Percentiles rank a stretch among this genome's conserved stretches.
phyloP scores from a whole-genome alignment of 805 yeast genomes.

The Candida mattraensis region DNA sequence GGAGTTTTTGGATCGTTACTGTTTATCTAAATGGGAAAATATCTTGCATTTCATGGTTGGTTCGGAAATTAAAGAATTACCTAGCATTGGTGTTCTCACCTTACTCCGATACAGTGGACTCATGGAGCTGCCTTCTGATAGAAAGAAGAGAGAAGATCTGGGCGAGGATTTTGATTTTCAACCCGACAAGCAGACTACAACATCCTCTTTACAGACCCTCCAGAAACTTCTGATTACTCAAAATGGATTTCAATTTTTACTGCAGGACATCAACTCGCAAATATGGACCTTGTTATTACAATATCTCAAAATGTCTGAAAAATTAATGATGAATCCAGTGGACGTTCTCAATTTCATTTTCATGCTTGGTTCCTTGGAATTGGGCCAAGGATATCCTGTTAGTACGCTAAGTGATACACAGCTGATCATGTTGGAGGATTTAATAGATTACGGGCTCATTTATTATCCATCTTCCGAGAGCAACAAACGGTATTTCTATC shows the following conservation, averaged over 20 bases:
- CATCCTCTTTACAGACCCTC: constrained; percentile 22
- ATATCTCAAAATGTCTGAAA: constrained; percentile 81
- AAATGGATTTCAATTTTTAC: constrained; percentile 87
- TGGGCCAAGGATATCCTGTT: constrained; percentile 82
- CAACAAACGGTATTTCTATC: constrained; percentile 54
- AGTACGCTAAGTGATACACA: constrained; percentile 77
- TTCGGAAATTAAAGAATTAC: constrained; percentile 66
- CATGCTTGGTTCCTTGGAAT: constrained; percentile 87
- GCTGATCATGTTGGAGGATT: constrained; percentile 79
- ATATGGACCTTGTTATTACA: constrained; percentile 91
- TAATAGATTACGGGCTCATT: constrained; percentile 88
- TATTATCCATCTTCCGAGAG: constrained; percentile 42
- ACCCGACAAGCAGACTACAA: constrained; percentile 18
- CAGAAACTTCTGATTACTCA: constrained; percentile 70
- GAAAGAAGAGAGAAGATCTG: constrained; percentile 27
- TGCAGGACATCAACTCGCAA: constrained; percentile 92
- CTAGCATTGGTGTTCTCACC: constrained; percentile 79
- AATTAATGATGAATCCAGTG: constrained; percentile 89
- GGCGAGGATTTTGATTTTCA: constrained; percentile 24
- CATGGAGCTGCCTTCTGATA: constrained; percentile 64
- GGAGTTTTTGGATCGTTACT: constrained; percentile 74
- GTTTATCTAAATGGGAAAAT: constrained; percentile 89
- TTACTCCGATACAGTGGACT: constrained; percentile 77
- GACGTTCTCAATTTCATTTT: constrained; percentile 93
- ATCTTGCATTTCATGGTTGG: constrained; percentile 98